phyloP scores from a whole-genome alignment of 2,329 filamentous ascomycete genomes.

The Exophiala sp. region DNA sequence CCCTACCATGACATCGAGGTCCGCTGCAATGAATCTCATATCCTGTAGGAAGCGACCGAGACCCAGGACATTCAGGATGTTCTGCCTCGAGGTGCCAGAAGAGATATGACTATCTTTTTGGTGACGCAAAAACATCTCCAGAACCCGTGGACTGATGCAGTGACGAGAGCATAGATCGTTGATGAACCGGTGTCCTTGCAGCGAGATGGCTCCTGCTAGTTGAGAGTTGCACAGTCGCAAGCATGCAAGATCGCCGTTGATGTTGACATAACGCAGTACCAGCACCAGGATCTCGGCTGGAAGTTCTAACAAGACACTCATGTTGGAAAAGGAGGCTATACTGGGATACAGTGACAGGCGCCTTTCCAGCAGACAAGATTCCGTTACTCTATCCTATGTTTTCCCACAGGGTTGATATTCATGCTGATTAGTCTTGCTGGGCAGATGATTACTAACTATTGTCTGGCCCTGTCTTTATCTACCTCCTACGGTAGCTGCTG shows the following conservation, averaged over 20 bases:
- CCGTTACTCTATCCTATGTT: too few relatives aligned
- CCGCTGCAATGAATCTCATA: conserved; percentile 2
- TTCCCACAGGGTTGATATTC: too few relatives aligned
- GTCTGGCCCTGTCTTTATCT: too few relatives aligned
- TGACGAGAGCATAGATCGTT: conserved; percentile 2
- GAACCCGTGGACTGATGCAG: conserved; percentile 2
- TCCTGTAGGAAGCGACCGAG: conserved; percentile 8
- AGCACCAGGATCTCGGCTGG: conserved; percentile 12
- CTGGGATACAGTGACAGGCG: neutral
- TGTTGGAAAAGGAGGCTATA: neutral
- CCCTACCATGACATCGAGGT: conserved; percentile 1
- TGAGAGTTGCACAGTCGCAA: conserved; percentile 4
- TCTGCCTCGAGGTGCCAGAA: neutral
- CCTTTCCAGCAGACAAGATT: too few relatives aligned
- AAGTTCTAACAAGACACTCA: neutral
- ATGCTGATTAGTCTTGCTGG: too few relatives aligned
- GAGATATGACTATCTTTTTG: neutral
- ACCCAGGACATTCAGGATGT: conserved; percentile 1
- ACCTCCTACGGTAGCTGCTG: too few relatives aligned
- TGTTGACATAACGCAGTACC: conserved; percentile 9
- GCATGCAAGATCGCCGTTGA: conserved; percentile 11
- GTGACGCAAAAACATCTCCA: neutral
- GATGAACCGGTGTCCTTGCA: conserved; percentile 1
- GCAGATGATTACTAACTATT: too few relatives aligned
- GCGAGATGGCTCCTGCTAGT: neutral